Evolutionary conservation across 1,284 basidiomycete species (phyloP).

Genomic region (Xanthoconium separans): DNA sequence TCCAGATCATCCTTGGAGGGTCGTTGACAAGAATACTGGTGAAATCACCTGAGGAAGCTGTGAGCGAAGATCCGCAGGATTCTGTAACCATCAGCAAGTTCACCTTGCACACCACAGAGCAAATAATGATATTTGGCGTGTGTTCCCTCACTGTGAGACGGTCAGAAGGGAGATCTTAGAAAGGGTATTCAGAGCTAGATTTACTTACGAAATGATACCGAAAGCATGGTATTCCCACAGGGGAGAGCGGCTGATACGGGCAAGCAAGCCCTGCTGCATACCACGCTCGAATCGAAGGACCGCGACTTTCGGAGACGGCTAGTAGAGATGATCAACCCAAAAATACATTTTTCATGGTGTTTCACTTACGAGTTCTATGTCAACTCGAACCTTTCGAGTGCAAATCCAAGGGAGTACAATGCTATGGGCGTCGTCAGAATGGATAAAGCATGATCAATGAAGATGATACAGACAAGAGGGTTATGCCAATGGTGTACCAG

Average conservation of each 20-base stretch:
- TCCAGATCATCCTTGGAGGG: slow-evolving; percentile 68
- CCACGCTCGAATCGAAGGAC: slow-evolving; percentile 59
- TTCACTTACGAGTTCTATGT: slow-evolving; percentile 66
- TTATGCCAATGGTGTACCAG: slow-evolving; percentile 74
- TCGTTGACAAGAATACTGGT: slow-evolving; percentile 67
- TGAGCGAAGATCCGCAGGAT: not conserved
- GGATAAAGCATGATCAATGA: not conserved
- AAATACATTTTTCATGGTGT: not conserved
- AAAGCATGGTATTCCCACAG: slow-evolving; percentile 66
- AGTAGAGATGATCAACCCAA: slow-evolving; percentile 7
- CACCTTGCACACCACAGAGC: slow-evolving; percentile 75
- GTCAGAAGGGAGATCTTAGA: slow-evolving; percentile 10
- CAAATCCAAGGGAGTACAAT: slow-evolving; percentile 75
- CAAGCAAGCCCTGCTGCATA: slow-evolving; percentile 63
- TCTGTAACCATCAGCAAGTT: not conserved
- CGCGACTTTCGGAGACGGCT: slow-evolving; percentile 62
- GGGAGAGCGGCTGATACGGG: slow-evolving; percentile 53
- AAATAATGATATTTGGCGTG: slow-evolving; percentile 73
- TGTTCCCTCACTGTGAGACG: slow-evolving; percentile 53
- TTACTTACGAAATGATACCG: slow-evolving; percentile 53
- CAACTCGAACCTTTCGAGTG: slow-evolving; percentile 67
- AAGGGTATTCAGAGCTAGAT: not conserved
- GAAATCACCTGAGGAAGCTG: slow-evolving; percentile 54
- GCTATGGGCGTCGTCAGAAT: slow-evolving; percentile 37
- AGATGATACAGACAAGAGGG: slow-evolving; percentile 54